A percentile compares a stretch with the other conserved stretches of the same genome.
These are phyloP conservation scores for Stereum hirsutum DNA, from an alignment of 1,284 basidiomycete genomes.

Conservation along the genomic window DNA sequence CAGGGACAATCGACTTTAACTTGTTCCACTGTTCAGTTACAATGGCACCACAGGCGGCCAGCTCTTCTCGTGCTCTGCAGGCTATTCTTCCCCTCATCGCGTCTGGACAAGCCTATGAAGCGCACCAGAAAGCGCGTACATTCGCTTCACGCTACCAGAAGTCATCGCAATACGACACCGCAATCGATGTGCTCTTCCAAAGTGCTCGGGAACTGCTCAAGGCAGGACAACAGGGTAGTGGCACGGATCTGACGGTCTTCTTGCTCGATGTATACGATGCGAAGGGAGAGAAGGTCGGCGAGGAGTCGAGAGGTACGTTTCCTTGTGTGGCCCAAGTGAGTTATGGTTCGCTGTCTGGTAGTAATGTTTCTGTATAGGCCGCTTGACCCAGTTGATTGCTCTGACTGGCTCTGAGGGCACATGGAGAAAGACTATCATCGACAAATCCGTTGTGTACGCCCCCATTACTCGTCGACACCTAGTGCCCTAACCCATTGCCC, in stretches of 20 bases:
- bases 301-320: constrained; percentile 67
- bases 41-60: constrained; percentile 15
- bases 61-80: constrained; percentile 57
- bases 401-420: constrained; percentile 62
- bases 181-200: constrained; percentile 85
- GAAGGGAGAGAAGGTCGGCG: constrained; percentile 56
- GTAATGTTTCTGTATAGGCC: constrained; percentile 35
- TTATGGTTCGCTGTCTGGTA: constrained; percentile 2
- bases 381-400: constrained; percentile 76
- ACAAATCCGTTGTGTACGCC: constrained; percentile 69
- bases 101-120: constrained; percentile 72
- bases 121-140: constrained; percentile 91
- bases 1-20: no score
- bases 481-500: background rate
- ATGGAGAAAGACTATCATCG: constrained; percentile 77
- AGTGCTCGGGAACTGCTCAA: constrained; percentile 80
- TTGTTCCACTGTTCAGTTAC: background rate
- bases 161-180: constrained; percentile 70
- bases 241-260: constrained; percentile 73
- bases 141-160: constrained; percentile 83
- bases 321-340: background rate
- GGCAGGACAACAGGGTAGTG: constrained; percentile 79
- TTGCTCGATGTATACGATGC: constrained; percentile 75
- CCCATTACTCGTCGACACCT: constrained; percentile 1
- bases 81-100: constrained; percentile 71